A percentile compares a stretch with the other conserved stretches of the same genome.
Conservation (phyloP, 169 alveolate genomes). For the Perkinsus marinus region DNA sequence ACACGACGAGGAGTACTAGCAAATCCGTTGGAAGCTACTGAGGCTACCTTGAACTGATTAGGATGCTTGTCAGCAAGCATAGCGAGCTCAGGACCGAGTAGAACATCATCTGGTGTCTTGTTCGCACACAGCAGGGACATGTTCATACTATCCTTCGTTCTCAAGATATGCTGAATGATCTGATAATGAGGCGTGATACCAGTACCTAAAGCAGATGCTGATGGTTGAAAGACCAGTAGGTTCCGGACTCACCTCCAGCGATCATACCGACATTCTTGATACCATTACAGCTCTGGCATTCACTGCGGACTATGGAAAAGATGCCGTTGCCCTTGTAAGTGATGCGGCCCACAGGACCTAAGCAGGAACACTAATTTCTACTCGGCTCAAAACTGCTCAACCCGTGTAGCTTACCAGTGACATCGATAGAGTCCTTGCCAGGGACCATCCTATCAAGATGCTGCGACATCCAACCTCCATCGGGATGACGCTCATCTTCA, state of each 20-base stretch:
- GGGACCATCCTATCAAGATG: neutral
- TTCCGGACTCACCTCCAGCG: neutral
- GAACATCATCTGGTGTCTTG: neutral
- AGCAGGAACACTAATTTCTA: neutral
- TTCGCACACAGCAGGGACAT: neutral
- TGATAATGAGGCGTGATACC: neutral
- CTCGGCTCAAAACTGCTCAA: neutral
- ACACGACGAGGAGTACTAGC: neutral
- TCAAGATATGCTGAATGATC: neutral
- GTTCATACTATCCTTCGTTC: neutral
- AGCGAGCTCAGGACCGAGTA: neutral
- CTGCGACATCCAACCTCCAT: neutral
- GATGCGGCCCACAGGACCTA: neutral
- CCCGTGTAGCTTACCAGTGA: neutral
- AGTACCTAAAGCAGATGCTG: neutral
- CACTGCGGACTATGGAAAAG: neutral
- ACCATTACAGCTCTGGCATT: neutral
- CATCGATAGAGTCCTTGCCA: neutral
- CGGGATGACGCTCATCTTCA: neutral
- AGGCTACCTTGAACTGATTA: neutral
- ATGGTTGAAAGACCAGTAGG: neutral
- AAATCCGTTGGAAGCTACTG: neutral
- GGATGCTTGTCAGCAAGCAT: neutral
- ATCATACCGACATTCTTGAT: neutral
- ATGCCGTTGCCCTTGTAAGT: neutral